Conservation (phyloP, 2,329 filamentous ascomycete species). For the Plenodomus tracheiphilus region DNA sequence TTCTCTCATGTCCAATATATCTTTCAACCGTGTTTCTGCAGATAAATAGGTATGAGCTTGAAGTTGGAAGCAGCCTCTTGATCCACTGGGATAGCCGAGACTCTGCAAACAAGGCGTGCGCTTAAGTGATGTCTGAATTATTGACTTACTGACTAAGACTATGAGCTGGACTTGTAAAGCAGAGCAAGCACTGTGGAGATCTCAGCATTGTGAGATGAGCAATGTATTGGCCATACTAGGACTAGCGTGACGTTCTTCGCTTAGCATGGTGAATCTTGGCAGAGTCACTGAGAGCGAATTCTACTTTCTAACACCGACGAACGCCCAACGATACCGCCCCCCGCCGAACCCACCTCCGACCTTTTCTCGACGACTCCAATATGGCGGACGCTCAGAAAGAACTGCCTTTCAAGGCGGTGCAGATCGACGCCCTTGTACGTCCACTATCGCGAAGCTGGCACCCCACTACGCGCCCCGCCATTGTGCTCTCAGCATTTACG, state of each 20-base stretch:
- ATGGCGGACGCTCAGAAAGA: slow-evolving; percentile 46
- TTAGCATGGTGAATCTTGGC: slow-evolving; percentile 26
- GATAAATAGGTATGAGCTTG: too few species aligned
- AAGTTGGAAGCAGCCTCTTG: too few species aligned
- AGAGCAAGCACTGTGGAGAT: too few species aligned
- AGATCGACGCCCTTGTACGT: slow-evolving; percentile 91
- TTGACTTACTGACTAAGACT: too few species aligned
- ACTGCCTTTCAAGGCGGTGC: slow-evolving; percentile 76
- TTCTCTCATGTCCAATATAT: too few species aligned
- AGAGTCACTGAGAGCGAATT: slow-evolving; percentile 18
- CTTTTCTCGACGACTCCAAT: slow-evolving; percentile 17
- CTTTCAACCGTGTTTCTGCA: too few species aligned
- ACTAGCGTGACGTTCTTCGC: slow-evolving; percentile 16
- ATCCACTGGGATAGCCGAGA: too few species aligned
- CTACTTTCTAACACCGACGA: slow-evolving; percentile 21
- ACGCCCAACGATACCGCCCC: slow-evolving; percentile 20
- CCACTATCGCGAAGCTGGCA: slow-evolving; percentile 36
- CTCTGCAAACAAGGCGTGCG: too few species aligned
- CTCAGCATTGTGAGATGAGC: too few species aligned
- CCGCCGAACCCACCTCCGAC: slow-evolving; percentile 15
- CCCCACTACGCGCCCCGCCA: slow-evolving; percentile 37
- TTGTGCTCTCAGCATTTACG: slow-evolving; percentile 17
- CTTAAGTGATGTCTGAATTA: too few species aligned
- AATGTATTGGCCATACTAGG: not conserved
- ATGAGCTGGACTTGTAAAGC: too few species aligned